Base-by-base conservation (phyloP, 768 basidiomycete genomes). In the Lentinula sp. region DNA sequence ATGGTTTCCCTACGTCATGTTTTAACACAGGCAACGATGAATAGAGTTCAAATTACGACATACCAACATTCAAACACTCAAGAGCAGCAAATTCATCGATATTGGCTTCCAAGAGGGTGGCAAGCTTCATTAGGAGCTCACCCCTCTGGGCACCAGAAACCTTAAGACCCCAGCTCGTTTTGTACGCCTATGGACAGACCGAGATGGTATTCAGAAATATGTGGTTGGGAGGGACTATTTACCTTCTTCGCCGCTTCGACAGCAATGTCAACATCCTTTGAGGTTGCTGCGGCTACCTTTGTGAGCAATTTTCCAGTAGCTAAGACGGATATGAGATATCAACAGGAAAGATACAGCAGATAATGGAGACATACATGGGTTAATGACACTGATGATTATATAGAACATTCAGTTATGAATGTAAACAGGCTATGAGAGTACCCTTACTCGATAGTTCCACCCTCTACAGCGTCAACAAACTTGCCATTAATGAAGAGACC, bases 401-500 rank as follows among this genome's bases (percentile, higher is more conserved):
- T 32, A 39, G 12, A 48, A 42, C 10, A 55, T n/a, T 7, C 43
- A n/a, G 6, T 13, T 16, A 6, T 33, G n/a, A 41, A 16, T 36
- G 36, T 43, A 35, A 8, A n/a, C n/a, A 15, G 15, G n/a, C 16
- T 9, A 28, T 20, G n/a, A 20, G 48, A 16, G 39, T 20, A 41
- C 5, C 71, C 87, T 69, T 66, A 90, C 89, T 90, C 86, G 68
- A 92, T 86, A n/a, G 80, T 82, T n/a, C 76, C 80, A 1, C 74
- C 71, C 6, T 81, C 74, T 18, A 78, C 76, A 18, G 85, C 84
- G 39, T 85, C 83, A 13, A 82, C 74, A 67, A 82, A 93, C 71
- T 90, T 69, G 64, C 85, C 85, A 67, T 83, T 77, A 69, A 93
- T 90, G 77, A 85, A 92, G 59, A 91, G 67, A 35, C 90, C 88